phyloP scores from a whole-genome alignment of 805 yeast genomes.

The Saccharomycopsis fibuligera region DNA sequence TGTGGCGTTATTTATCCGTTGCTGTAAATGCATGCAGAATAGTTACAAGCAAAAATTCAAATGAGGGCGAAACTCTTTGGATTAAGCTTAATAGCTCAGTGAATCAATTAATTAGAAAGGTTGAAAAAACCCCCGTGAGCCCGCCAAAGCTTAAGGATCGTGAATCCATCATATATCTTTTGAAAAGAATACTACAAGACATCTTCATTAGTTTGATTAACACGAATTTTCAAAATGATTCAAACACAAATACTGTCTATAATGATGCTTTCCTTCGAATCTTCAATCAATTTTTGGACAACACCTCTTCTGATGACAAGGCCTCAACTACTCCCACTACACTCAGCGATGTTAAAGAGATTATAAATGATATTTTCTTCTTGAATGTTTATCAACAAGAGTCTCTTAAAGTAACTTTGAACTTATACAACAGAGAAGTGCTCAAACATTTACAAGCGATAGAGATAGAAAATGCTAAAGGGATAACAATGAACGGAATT shows the following conservation, averaged over 20 bases:
- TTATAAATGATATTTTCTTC: conserved; percentile 55
- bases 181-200: conserved; percentile 37
- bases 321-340: conserved; percentile 47
- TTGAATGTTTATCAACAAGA: conserved; percentile 61
- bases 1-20: conserved; percentile 32
- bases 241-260: conserved; percentile 23
- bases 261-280: conserved; percentile 40
- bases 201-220: conserved; percentile 36
- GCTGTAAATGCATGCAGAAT: conserved; percentile 31
- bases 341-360: conserved; percentile 50
- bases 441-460: conserved; percentile 42
- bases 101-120: conserved; percentile 30
- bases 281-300: conserved; percentile 43
- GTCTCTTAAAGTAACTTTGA: conserved; percentile 39
- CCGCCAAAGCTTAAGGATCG: neutral
- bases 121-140: conserved; percentile 22
- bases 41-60: conserved; percentile 21
- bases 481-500: conserved; percentile 54
- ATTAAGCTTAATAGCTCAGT: conserved; percentile 34
- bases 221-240: conserved; percentile 20
- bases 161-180: conserved; percentile 27
- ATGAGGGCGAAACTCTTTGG: conserved; percentile 34
- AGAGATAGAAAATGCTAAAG: conserved; percentile 39
- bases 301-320: conserved; percentile 27
- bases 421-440: conserved; percentile 27